phyloP scores from a whole-genome alignment of 1,284 basidiomycete genomes.

The Marasmius oreades region DNA sequence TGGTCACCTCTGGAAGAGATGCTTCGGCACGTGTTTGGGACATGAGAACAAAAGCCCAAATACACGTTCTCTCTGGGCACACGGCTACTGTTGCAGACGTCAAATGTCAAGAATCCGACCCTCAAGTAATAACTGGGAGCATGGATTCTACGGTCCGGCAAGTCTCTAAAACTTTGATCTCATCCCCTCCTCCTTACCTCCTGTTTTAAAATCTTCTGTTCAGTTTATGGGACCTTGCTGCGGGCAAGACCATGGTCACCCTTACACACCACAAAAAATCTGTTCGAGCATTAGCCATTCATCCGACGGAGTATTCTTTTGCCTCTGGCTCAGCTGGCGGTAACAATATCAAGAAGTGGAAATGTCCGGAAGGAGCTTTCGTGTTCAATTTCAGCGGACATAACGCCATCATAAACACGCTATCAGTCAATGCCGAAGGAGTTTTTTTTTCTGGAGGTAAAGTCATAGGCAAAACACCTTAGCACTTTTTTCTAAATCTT shows the following conservation, averaged over 20 bases:
- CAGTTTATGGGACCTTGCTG: constrained; percentile 97
- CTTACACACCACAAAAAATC: constrained; percentile 99
- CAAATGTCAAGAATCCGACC: constrained; percentile 93
- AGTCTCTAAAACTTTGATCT: constrained; percentile 19
- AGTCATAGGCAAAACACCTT: constrained; percentile 26
- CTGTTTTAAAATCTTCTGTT: constrained; percentile 2
- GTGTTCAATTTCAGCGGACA: constrained; percentile 96
- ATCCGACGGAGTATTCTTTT: constrained; percentile 95
- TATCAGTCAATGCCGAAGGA: constrained; percentile 92
- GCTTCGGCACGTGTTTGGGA: constrained; percentile 98
- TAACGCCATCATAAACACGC: constrained; percentile 96
- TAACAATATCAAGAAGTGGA: constrained; percentile 99
- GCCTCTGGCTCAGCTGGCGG: constrained; percentile 93
- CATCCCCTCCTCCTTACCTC: background rate
- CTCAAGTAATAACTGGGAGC: constrained; percentile 95
- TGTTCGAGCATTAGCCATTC: constrained; percentile 89
- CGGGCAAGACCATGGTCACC: constrained; percentile 93
- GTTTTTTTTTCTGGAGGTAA: constrained; percentile 95
- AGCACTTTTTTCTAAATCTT: too few species aligned
- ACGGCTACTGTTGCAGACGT: constrained; percentile 94
- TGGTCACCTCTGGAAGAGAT: constrained; percentile 94
- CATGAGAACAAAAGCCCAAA: constrained; percentile 96
- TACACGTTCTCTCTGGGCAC: constrained; percentile 92
- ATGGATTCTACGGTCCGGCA: constrained; percentile 97
- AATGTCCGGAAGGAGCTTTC: constrained; percentile 93